A percentile compares a stretch with the other conserved stretches of the same genome.
phyloP scores from a whole-genome alignment of 2,329 filamentous ascomycete species.

The Exophiala spinifera region DNA sequence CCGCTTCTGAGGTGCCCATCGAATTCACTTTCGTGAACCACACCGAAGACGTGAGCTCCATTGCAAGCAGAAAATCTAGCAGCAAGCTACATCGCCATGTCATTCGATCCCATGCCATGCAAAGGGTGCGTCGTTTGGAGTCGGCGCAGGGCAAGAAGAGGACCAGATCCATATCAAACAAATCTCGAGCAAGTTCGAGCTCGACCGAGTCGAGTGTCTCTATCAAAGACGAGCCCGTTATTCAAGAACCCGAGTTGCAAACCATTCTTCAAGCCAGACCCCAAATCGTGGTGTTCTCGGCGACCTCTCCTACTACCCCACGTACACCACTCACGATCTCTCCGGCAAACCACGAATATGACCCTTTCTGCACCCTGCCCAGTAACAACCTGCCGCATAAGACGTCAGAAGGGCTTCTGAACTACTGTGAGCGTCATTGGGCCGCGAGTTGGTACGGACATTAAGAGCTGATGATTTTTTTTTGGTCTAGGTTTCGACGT shows the following conservation, averaged over 20 bases:
- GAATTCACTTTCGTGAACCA: conserved; percentile 43
- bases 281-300: not conserved
- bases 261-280: not conserved
- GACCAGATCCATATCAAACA: conserved; percentile 29
- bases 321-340: conserved; percentile 10
- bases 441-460: no score
- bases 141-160: conserved; percentile 39
- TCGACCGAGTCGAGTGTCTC: conserved; percentile 13
- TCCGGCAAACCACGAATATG: conserved; percentile 32
- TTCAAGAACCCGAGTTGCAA: not conserved
- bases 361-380: conserved; percentile 37
- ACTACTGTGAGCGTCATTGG: conserved; percentile 34
- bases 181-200: conserved; percentile 3
- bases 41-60: conserved; percentile 34
- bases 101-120: conserved; percentile 45
- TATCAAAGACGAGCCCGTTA: conserved; percentile 9
- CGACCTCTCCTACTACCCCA: not conserved
- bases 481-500: conserved; percentile 35
- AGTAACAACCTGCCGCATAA: conserved; percentile 30
- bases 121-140: conserved; percentile 42
- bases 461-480: conserved; percentile 11
- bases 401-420: conserved; percentile 32
- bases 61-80: conserved; percentile 39
- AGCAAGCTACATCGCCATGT: conserved; percentile 39
- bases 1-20: conserved; percentile 16